Evolutionary conservation across 225 moss, liverwort and hornwort species (phyloP).

Genomic region (Pleurozium schreberi): DNA sequence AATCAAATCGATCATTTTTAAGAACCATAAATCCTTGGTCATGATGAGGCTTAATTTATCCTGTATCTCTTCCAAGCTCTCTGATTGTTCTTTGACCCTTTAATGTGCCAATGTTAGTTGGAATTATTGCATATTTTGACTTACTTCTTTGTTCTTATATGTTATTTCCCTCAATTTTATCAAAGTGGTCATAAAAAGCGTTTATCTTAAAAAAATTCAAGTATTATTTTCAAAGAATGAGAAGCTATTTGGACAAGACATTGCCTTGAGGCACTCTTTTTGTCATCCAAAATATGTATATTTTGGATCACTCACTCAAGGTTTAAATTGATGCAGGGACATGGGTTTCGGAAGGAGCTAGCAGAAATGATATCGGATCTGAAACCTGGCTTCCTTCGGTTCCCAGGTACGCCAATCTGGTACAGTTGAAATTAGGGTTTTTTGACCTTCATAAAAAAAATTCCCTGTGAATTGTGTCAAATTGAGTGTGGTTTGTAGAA

Average conservation of each 20-base stretch:
- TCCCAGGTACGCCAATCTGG: constrained; percentile 67
- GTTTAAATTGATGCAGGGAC: constrained; percentile 34
- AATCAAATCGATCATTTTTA: not conserved
- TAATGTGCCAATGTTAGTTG: not conserved
- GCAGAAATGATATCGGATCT: constrained; percentile 68
- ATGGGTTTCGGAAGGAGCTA: constrained; percentile 83
- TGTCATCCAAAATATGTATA: not conserved
- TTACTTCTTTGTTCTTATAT: too few species aligned
- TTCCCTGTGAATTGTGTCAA: not conserved
- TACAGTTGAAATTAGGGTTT: not conserved
- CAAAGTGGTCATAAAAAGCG: not conserved
- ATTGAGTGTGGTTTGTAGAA: not conserved
- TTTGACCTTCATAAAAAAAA: not conserved
- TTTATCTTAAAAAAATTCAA: not conserved
- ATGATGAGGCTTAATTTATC: not conserved
- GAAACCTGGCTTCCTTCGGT: constrained; percentile 84
- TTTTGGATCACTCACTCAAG: not conserved
- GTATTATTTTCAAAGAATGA: not conserved
- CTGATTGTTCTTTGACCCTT: not conserved
- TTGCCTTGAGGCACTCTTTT: not conserved
- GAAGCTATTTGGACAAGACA: not conserved
- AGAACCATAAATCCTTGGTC: not conserved
- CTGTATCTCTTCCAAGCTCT: not conserved
- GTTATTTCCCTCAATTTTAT: too few species aligned
- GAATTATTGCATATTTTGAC: too few species aligned